phyloP scores from a whole-genome alignment of 1,284 basidiomycete species.

The Leccinum ponderosum region DNA sequence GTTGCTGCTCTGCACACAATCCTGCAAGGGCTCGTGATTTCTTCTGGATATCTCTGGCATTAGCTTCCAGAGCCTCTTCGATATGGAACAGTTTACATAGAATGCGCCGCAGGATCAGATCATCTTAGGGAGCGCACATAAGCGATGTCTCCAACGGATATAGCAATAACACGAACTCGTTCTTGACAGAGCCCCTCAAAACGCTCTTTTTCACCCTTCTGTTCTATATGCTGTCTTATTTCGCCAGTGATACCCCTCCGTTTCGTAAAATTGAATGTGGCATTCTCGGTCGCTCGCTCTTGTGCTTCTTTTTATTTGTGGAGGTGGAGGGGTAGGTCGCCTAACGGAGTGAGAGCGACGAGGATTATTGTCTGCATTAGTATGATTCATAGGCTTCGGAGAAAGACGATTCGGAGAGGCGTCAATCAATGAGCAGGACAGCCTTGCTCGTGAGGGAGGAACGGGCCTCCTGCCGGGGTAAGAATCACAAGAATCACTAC shows the following conservation, averaged over 20 bases:
- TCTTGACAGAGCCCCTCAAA: slow-evolving; percentile 82
- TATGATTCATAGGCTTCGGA: too few species aligned
- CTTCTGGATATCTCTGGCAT: slow-evolving; percentile 67
- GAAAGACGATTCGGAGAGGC: too few species aligned
- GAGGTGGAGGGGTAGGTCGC: too few species aligned
- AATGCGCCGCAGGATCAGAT: slow-evolving; percentile 78
- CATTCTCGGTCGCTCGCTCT: slow-evolving; percentile 89
- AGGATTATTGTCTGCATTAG: too few species aligned
- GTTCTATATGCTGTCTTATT: slow-evolving; percentile 97
- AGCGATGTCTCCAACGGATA: slow-evolving; percentile 2
- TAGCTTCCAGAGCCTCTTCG: slow-evolving; percentile 74
- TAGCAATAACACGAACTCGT: slow-evolving; percentile 47
- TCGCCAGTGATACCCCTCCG: slow-evolving; percentile 92
- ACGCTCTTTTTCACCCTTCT: slow-evolving; percentile 90
- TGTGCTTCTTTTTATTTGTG: slow-evolving; percentile 63
- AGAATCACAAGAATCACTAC: too few species aligned
- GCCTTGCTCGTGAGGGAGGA: too few species aligned
- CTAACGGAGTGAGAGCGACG: too few species aligned
- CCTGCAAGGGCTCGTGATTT: slow-evolving; percentile 72
- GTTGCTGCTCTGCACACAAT: slow-evolving; percentile 67
- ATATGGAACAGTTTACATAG: slow-evolving; percentile 93
- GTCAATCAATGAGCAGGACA: too few species aligned
- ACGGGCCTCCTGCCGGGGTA: too few species aligned
- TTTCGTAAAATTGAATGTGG: slow-evolving; percentile 93
- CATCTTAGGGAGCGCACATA: slow-evolving; percentile 53